Conservation (phyloP, 768 basidiomycete genomes). For the Lepiota venenata region DNA sequence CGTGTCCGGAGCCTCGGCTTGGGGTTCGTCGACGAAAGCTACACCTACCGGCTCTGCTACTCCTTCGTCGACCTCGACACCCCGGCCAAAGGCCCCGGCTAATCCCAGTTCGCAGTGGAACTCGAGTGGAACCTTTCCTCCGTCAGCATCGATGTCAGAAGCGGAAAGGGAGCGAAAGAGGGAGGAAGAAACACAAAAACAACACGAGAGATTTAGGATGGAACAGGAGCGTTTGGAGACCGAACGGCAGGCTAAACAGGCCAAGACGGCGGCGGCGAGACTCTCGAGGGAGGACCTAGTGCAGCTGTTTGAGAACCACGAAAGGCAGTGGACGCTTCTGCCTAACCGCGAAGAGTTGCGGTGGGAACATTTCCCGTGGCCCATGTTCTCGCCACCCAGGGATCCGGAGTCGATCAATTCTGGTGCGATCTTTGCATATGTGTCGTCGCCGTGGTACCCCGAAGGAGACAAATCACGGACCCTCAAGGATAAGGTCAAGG, state of each 20-base stretch:
- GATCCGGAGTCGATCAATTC: slow-evolving; percentile 60
- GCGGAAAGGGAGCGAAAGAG: slow-evolving; percentile 63
- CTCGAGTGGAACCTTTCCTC: slow-evolving; percentile 19
- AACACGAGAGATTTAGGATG: slow-evolving; percentile 65
- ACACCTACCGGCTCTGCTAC: slow-evolving; percentile 20
- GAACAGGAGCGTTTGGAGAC: slow-evolving; percentile 66
- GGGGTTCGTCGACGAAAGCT: slow-evolving; percentile 25
- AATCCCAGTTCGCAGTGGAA: slow-evolving; percentile 26
- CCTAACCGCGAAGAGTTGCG: slow-evolving; percentile 38
- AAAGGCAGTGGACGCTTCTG: slow-evolving; percentile 55
- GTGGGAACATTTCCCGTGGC: slow-evolving; percentile 78
- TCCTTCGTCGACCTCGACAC: slow-evolving; percentile 12
- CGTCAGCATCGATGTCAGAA: slow-evolving; percentile 30
- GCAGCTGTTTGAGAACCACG: slow-evolving; percentile 57
- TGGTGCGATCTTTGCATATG: slow-evolving; percentile 54
- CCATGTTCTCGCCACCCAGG: slow-evolving; percentile 54
- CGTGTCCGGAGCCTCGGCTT: slow-evolving; percentile 15
- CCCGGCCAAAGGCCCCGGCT: slow-evolving; percentile 24
- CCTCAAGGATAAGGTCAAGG: slow-evolving; percentile 70
- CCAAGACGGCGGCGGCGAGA: slow-evolving; percentile 43
- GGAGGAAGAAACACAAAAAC: slow-evolving; percentile 57
- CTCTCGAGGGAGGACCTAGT: slow-evolving; percentile 55
- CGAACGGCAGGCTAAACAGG: slow-evolving; percentile 36
- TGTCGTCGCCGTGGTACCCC: slow-evolving; percentile 55
- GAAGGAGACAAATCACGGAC: slow-evolving; percentile 47